These are phyloP conservation scores for Lactarius indigo DNA, from an alignment of 768 basidiomycete species.

Conservation along the genomic window DNA sequence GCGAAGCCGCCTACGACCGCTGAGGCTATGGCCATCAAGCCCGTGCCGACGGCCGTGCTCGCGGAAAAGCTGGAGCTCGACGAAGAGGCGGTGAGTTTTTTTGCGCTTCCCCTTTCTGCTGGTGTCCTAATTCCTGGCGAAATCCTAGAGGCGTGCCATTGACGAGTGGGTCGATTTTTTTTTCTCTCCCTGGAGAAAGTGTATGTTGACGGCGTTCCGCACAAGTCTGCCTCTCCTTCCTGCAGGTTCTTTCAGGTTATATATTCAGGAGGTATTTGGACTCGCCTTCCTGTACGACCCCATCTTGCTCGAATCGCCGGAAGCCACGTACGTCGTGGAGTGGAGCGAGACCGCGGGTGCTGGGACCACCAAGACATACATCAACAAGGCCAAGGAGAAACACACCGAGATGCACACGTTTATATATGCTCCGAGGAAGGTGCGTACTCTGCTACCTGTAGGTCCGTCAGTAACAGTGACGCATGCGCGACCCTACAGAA, in stretches of 20 bases:
- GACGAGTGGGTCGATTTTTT: slow-evolving; percentile 5
- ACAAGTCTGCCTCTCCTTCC: slow-evolving; percentile 14
- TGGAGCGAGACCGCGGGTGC: slow-evolving; percentile 45
- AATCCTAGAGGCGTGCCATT: slow-evolving; percentile 32
- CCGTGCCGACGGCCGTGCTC: slow-evolving; percentile 32
- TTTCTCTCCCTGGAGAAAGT: not conserved
- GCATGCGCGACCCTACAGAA: slow-evolving; percentile 1
- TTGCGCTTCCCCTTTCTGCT: not conserved
- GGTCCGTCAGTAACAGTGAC: not conserved
- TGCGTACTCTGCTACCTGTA: slow-evolving; percentile 25
- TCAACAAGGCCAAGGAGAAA: slow-evolving; percentile 28
- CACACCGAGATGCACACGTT: slow-evolving; percentile 47
- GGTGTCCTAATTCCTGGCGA: not conserved
- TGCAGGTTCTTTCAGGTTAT: slow-evolving; percentile 37
- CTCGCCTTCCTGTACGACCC: slow-evolving; percentile 56
- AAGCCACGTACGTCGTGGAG: slow-evolving; percentile 45
- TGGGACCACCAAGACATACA: slow-evolving; percentile 34
- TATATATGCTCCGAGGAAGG: slow-evolving; percentile 45
- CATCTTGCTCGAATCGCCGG: slow-evolving; percentile 47
- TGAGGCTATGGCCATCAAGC: slow-evolving; percentile 30
- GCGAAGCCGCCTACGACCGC: slow-evolving; percentile 37
- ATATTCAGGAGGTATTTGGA: slow-evolving; percentile 37
- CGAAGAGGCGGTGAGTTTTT: slow-evolving; percentile 41
- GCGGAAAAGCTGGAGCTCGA: slow-evolving; percentile 34
- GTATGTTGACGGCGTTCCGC: not conserved